Percentiles rank a stretch among this genome's conserved stretches.
Evolutionary conservation across 2,329 filamentous ascomycete species (phyloP).

Genomic region (Huntiella bhutanensis): DNA sequence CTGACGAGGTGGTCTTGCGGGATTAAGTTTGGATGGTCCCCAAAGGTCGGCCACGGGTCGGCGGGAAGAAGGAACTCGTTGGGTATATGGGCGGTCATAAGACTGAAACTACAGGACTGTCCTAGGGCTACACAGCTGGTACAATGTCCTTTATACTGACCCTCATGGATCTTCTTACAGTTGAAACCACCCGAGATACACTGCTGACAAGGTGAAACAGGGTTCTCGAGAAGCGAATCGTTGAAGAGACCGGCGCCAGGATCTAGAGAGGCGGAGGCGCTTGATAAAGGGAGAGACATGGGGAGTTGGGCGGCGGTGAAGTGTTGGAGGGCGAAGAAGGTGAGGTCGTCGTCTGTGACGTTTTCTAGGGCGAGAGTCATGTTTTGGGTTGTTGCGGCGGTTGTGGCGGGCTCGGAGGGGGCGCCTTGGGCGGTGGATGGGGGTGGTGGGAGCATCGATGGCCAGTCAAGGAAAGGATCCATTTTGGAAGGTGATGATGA

Average conservation of each 20-base stretch:
- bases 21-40: slow-evolving; percentile 23
- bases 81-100: slow-evolving; percentile 13
- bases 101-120: slow-evolving; percentile 38
- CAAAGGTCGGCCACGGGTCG: slow-evolving; percentile 28
- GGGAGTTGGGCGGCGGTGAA: slow-evolving; percentile 26
- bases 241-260: slow-evolving; percentile 12
- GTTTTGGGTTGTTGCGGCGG: slow-evolving; percentile 18
- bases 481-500: neutral
- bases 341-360: slow-evolving; percentile 38
- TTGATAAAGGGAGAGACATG: slow-evolving; percentile 10
- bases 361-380: slow-evolving; percentile 37
- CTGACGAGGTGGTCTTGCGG: neutral
- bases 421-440: neutral
- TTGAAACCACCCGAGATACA: slow-evolving; percentile 34
- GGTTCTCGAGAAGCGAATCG: slow-evolving; percentile 22
- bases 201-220: slow-evolving; percentile 30
- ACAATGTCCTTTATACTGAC: slow-evolving; percentile 40
- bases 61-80: slow-evolving; percentile 23
- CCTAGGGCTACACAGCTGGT: slow-evolving; percentile 42
- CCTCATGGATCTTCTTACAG: slow-evolving; percentile 42
- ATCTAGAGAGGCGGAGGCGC: slow-evolving; percentile 1
- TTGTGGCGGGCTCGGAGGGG: slow-evolving; percentile 16
- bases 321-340: slow-evolving; percentile 39
- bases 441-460: neutral
- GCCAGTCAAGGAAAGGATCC: neutral